Base-by-base conservation (phyloP, 202 grass and related monocot genomes). In the Zoysia matrella region DNA sequence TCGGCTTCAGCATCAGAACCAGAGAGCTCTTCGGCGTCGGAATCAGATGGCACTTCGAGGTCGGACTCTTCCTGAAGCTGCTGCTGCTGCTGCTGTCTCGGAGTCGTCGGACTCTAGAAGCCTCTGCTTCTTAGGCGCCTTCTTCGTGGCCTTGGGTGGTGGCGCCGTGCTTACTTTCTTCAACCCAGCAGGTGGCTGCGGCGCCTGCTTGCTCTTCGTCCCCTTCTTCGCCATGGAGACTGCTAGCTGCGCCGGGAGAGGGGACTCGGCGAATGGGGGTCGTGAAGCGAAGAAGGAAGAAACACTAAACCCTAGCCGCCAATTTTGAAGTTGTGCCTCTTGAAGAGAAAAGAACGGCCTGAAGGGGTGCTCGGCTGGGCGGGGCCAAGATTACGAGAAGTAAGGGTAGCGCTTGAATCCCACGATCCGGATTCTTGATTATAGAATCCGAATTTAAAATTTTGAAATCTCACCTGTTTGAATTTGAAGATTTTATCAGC, bases 161-260 rank as follows among this genome's bases (percentile, higher is more conserved):
- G 79, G 47, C 18, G 72, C 73, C 44, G 54, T 67, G 62, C 85
- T 67, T 2, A 51, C 65, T 71, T 94, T 86, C 85, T 92, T 82
- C 80, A 57, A 78, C 13, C 52, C 72, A 41, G 48, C 11, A 65
- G 47, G 18, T 49, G 76, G 30, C 46, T 69, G 57, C 30, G 48
- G 71, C 72, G 66, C 47, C 79, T 48, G 75, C 44, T 74, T 81
- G 52, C 77, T 73, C 72, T 80, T 78, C 49, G 71, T 30, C n/a
- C 45, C 71, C 69, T 90, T 95, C 85, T 88, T 90, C 52, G 85
- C 88, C 93, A 95, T 95, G 53, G 82, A 87, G 65, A 72, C 77
- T 47, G 15, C 8, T 58, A 58, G 16, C 54, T 36, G 52, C 70
- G 47, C 42, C 50, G 44, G 4, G 41, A 16, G 5, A 8, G 6